These are phyloP conservation scores for Mrakia hoshinonis DNA, from an alignment of 768 basidiomycete species.

Conservation along the genomic window DNA sequence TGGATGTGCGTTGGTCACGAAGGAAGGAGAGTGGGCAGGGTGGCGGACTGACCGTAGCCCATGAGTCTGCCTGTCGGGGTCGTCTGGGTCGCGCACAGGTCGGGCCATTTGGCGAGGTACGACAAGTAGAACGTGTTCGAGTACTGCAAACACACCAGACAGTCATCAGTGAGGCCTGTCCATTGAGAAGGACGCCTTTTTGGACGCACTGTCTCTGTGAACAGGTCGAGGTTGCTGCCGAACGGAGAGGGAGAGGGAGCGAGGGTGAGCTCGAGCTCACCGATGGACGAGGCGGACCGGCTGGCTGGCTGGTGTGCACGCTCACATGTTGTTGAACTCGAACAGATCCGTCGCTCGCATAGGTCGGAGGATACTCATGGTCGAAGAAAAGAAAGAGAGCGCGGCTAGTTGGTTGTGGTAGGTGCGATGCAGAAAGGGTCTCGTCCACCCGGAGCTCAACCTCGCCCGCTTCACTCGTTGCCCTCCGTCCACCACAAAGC, in stretches of 20 bases:
- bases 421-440: no score
- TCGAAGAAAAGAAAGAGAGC: not conserved
- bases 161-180: no score
- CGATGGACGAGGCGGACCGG: not conserved
- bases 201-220: slow-evolving; percentile 88
- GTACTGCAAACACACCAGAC: slow-evolving; percentile 49
- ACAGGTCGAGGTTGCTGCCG: slow-evolving; percentile 78
- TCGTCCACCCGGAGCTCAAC: not conserved
- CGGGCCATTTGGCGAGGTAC: slow-evolving; percentile 86
- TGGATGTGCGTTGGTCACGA: slow-evolving; percentile 1
- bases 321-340: slow-evolving; percentile 83
- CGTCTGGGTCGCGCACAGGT: slow-evolving; percentile 72
- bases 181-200: no score
- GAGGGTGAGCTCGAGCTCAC: not conserved
- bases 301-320: slow-evolving; percentile 21
- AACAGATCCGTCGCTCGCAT: slow-evolving; percentile 85
- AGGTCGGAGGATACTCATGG: slow-evolving; percentile 78
- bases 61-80: slow-evolving; percentile 68
- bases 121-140: slow-evolving; percentile 77
- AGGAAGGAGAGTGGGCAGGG: not conserved
- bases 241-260: slow-evolving; percentile 5
- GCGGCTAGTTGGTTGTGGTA: no score
- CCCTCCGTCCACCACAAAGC: not conserved
- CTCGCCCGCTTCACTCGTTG: not conserved
- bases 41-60: slow-evolving; percentile 68